These are phyloP conservation scores for Cryptococcus sp. DNA, from an alignment of 1,284 basidiomycete species.

Conservation along the genomic window DNA sequence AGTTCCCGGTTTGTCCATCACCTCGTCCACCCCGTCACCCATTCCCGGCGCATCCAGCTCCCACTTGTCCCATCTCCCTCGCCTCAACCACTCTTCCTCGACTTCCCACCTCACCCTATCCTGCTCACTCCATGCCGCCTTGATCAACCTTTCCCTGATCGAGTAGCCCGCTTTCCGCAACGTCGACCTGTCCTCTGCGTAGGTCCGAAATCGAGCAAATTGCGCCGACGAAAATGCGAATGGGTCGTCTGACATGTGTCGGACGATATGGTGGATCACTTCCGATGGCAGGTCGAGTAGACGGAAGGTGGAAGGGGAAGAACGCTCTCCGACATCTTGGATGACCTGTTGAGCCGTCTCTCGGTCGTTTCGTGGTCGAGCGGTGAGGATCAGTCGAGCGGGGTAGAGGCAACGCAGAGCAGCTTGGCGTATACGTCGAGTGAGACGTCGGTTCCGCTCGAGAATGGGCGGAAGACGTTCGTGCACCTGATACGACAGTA, in stretches of 20 bases:
- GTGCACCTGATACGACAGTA: conserved; percentile 23
- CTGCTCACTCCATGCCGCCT: conserved; percentile 10
- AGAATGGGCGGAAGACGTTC: conserved; percentile 25
- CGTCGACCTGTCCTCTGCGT: conserved; percentile 21
- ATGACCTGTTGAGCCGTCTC: conserved; percentile 15
- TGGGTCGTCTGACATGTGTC: conserved; percentile 28
- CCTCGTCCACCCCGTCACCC: no score
- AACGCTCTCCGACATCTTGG: background rate
- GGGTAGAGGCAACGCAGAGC: conserved; percentile 20
- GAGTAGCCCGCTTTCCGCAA: conserved; percentile 10
- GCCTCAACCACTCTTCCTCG: conserved; percentile 28
- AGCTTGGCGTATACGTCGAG: conserved; percentile 22
- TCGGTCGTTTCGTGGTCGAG: conserved; percentile 12
- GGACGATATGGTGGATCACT: conserved; percentile 30
- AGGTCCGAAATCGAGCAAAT: conserved; percentile 24
- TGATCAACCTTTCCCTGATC: conserved; percentile 11
- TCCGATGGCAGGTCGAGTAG: conserved; percentile 38
- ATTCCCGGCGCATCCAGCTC: conserved; percentile 15
- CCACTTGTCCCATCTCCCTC: conserved; percentile 35
- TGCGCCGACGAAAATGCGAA: conserved; percentile 33
- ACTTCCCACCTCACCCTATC: conserved; percentile 13
- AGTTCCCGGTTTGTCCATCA: no score
- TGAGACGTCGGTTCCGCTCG: conserved; percentile 34
- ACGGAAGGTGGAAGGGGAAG: conserved; percentile 14
- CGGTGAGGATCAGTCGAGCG: conserved; percentile 35